These are phyloP conservation scores for Phytopythium vexans DNA, from an alignment of 352 stramenopile species.

Conservation along the genomic window DNA sequence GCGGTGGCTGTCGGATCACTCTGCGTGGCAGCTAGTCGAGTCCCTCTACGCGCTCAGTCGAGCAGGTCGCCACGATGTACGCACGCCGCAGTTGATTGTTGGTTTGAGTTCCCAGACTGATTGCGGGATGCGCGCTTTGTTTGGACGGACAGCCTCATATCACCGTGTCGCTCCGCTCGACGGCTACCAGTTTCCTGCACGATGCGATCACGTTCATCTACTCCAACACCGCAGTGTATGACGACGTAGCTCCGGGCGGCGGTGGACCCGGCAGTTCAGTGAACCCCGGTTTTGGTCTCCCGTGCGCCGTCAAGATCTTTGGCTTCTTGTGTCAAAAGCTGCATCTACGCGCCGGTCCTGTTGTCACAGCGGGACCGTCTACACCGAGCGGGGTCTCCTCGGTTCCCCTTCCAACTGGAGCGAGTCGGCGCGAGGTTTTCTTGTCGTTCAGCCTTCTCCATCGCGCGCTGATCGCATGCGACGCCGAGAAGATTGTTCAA, in stretches of 20 bases:
- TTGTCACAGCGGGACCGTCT: not conserved
- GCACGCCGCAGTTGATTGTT: constrained; percentile 5
- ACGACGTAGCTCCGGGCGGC: constrained; percentile 13
- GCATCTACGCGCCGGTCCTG: constrained; percentile 36
- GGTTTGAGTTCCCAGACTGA: constrained; percentile 1
- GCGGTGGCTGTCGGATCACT: constrained; percentile 83
- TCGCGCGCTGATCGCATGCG: constrained; percentile 46
- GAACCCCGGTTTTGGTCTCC: constrained; percentile 52
- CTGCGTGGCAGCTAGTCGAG: constrained; percentile 95
- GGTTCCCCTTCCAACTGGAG: constrained; percentile 11
- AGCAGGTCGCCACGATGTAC: constrained; percentile 53
- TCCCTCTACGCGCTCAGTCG: constrained; percentile 93
- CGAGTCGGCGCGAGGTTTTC: constrained; percentile 56
- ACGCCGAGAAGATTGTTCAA: constrained; percentile 38
- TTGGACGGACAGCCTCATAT: constrained; percentile 41
- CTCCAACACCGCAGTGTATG: constrained; percentile 45
- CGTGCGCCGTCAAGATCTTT: constrained; percentile 75
- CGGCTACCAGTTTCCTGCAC: constrained; percentile 61
- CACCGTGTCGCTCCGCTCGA: constrained; percentile 54
- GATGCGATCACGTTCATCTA: constrained; percentile 70
- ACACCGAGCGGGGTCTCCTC: not conserved
- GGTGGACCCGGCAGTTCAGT: not conserved
- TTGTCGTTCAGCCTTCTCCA: constrained; percentile 71
- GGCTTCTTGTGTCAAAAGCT: constrained; percentile 84
- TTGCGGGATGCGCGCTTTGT: constrained; percentile 1